These are phyloP conservation scores for Chlamydomonas schloesseri DNA, from an alignment of 139 green algal species.

Conservation along the genomic window DNA sequence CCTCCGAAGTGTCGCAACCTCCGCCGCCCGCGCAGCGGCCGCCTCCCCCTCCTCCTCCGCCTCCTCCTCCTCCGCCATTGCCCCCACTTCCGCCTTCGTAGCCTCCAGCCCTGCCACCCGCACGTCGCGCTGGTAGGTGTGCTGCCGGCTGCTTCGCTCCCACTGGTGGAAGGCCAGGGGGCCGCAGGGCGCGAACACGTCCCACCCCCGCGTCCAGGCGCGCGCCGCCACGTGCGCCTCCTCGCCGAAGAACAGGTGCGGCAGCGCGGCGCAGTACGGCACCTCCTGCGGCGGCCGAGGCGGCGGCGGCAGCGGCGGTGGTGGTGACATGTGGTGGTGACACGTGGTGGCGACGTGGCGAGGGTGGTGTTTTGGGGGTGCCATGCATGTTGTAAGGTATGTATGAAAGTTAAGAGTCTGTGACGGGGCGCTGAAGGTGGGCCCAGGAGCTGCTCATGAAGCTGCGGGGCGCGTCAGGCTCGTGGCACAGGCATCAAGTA, in stretches of 20 bases:
- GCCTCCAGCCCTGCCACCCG: no score
- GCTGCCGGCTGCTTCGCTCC: conserved; percentile 50
- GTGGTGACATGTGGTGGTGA: no score
- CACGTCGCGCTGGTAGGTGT: conserved; percentile 50
- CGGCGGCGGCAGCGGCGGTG: no score
- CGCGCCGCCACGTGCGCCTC: conserved; percentile 71
- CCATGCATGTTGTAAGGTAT: no score
- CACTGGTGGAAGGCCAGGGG: conserved; percentile 77
- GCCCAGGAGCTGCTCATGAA: no score
- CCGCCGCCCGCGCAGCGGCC: neutral
- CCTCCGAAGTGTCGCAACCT: neutral
- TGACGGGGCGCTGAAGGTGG: no score
- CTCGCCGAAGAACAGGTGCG: conserved; percentile 87
- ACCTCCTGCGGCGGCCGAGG: conserved; percentile 11
- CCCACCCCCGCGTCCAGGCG: conserved; percentile 75
- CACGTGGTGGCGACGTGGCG: neutral
- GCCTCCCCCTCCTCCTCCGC: neutral
- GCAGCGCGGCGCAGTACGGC: conserved; percentile 65
- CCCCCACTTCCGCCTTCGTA: neutral
- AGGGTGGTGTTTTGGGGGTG: neutral
- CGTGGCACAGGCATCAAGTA: no score
- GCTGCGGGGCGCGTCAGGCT: no score
- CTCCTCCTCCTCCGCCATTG: neutral
- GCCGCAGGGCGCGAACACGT: conserved; percentile 66
- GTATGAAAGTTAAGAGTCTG: no score